These are phyloP conservation scores for Ophiosphaerella herpotricha DNA, from an alignment of 2,329 filamentous ascomycete genomes.

Conservation along the genomic window DNA sequence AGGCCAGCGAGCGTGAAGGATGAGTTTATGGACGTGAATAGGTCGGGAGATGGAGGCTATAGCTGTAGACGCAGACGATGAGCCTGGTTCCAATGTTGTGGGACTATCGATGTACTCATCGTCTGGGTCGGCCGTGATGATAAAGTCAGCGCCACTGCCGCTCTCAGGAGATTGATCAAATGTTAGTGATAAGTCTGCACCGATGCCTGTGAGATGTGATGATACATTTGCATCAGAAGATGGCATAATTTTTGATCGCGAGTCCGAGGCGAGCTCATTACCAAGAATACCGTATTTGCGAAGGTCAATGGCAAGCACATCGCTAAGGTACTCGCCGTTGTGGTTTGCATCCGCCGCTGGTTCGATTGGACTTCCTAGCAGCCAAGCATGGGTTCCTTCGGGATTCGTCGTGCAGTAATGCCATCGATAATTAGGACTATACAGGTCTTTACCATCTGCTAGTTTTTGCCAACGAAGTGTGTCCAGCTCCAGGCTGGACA, in stretches of 20 bases:
- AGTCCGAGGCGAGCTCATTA: slow-evolving; percentile 63
- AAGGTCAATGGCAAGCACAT: slow-evolving; percentile 92
- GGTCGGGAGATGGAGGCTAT: slow-evolving; percentile 65
- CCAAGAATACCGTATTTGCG: slow-evolving; percentile 89
- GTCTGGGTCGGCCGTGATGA: slow-evolving; percentile 85
- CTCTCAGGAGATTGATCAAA: slow-evolving; percentile 86
- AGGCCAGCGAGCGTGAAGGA: slow-evolving; percentile 92
- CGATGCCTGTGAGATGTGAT: slow-evolving; percentile 67
- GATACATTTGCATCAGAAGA: slow-evolving; percentile 60
- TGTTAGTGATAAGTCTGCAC: slow-evolving; percentile 80
- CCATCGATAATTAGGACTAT: slow-evolving; percentile 91
- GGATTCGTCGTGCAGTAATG: slow-evolving; percentile 97
- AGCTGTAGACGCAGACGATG: slow-evolving; percentile 44
- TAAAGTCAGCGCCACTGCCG: slow-evolving; percentile 87
- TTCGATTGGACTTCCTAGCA: slow-evolving; percentile 89
- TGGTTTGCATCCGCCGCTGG: slow-evolving; percentile 66
- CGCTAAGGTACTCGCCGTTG: slow-evolving; percentile 89
- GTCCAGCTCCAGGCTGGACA: slow-evolving; percentile 86
- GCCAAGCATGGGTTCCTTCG: slow-evolving; percentile 93
- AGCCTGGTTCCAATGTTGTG: slow-evolving; percentile 47
- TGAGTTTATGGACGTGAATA: slow-evolving; percentile 94
- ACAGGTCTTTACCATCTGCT: slow-evolving; percentile 91
- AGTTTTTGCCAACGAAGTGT: slow-evolving; percentile 92
- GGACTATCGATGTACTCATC: slow-evolving; percentile 68
- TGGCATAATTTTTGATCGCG: slow-evolving; percentile 49